Evolutionary conservation across 2,329 filamentous ascomycete species (phyloP), one percentile per base, ranked within the genome.

Genomic region (Colletotrichum sojae): DNA sequence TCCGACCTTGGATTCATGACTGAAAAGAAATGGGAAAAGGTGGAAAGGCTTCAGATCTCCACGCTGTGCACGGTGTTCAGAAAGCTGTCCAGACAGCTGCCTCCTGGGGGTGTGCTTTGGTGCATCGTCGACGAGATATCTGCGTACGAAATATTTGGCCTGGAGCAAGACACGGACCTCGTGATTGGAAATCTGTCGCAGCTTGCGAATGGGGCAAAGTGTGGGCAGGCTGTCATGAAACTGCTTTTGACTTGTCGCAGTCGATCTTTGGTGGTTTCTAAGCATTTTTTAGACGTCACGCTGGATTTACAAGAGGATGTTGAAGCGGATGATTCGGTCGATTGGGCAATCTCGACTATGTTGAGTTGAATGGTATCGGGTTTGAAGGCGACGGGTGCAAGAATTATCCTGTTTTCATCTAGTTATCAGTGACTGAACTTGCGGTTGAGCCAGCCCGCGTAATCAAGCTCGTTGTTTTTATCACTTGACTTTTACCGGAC

Each of bases 271-370:
- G 63, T 12, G 16, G 13, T 67, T 40, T n/a, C 27, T 0, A 16
- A n/a, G 1, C 18, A 48, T 25, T 67, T 67, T 1, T 2, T 18
- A 2, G 40, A 20, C 6, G 51, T 36, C 9, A 56, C 31, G 0
- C 6, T 67, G 10, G 51, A 67, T 13, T 16, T 62, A 27, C 27
- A 46, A 8, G 63, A 66, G 13, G 39, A 51, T 13, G 43, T 55
- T 20, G 56, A 62, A 0, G 4, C 18, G 1, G 56, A 66, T 13
- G 51, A 53, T 2, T 20, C 63, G 3, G 63, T 57, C 2, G 25
- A 66, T 2, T 66, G 43, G 9, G 12, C 22, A 13, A 43, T 65
- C 2, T 1, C 6, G 3, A 36, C 31, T 2, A 10, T 36, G 8
- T 10, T 36, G 31, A 10, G 8, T 36, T 36, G 22, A 25, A 25